Percentiles rank a stretch among this genome's conserved stretches.
Evolutionary conservation across 768 basidiomycete species (phyloP).

Genomic region (Chlorophyllum brunneum): DNA sequence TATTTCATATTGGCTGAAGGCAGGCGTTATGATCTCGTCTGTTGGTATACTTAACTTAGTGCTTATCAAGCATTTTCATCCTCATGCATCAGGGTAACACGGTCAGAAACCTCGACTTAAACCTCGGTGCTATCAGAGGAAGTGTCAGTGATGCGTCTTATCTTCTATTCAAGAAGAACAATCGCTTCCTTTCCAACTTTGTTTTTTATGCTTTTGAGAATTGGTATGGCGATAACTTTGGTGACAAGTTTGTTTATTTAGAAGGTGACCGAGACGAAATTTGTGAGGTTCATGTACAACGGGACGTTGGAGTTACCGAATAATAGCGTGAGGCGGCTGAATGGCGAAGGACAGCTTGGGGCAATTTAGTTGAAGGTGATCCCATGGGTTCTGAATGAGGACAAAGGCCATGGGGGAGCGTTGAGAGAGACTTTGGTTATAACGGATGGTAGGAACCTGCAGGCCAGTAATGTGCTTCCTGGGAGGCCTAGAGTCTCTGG

Average conservation of each 20-base stretch:
- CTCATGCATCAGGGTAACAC: slow-evolving; percentile 17
- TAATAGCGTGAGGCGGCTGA: slow-evolving; percentile 3
- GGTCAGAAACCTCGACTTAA: slow-evolving; percentile 15
- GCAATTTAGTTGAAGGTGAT: slow-evolving; percentile 15
- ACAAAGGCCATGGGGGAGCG: slow-evolving; percentile 11
- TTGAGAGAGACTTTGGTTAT: slow-evolving; percentile 12
- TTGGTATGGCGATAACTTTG: slow-evolving; percentile 10
- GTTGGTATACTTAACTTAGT: slow-evolving; percentile 13
- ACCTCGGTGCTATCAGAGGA: slow-evolving; percentile 16
- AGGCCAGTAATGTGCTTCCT: slow-evolving; percentile 8
- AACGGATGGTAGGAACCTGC: slow-evolving; percentile 11
- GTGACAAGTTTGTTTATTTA: slow-evolving; percentile 14
- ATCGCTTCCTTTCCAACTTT: slow-evolving; percentile 12
- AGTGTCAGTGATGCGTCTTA: slow-evolving; percentile 11
- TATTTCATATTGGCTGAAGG: slow-evolving; percentile 17
- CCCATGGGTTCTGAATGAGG: slow-evolving; percentile 13
- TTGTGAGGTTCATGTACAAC: slow-evolving; percentile 6
- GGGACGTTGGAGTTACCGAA: slow-evolving; percentile 10
- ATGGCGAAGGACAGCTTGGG: slow-evolving; percentile 12
- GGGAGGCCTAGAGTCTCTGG: slow-evolving; percentile 11
- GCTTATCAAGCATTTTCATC: slow-evolving; percentile 17
- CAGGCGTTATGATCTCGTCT: slow-evolving; percentile 11
- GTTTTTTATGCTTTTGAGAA: slow-evolving; percentile 10
- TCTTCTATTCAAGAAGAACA: slow-evolving; percentile 11
- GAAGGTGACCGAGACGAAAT: neutral